Evolutionary conservation across 495 filamentous ascomycete species (phyloP), one percentile per base, ranked within the genome.

Genomic region (Schizothecium vesticola): DNA sequence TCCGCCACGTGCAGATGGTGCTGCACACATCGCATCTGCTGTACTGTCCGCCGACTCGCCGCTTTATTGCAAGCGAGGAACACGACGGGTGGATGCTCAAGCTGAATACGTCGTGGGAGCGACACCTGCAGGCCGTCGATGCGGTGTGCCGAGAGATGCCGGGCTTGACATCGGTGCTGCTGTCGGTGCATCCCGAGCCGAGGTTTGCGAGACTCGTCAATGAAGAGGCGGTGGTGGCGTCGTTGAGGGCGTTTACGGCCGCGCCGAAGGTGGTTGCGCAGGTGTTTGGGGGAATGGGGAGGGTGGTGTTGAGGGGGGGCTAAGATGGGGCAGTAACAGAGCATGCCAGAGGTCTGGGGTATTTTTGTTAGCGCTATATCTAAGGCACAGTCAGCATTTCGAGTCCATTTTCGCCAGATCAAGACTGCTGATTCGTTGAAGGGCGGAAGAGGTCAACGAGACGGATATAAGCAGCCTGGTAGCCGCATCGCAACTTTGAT

Each of bases 1-100:
- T 64, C 36, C 62, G 62, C 23, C 62, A 64, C 36, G 62, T 55
- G 11, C 62, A 64, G 36, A 25, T 64, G 21, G 29, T 64, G 31
- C 22, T 64, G 12, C 43, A 64, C 23, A 16, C 21, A n/a, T 26
- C 23, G 23, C 22, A 59, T 7, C 58, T 16, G 58, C 58, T 59
- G 13, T 59, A 59, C 58, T 24, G 26, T 24, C 58, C 58, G 12
- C 12, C 21, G 7, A 5, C 26, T 59, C 16, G 21, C 58, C 19
- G n/a, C 16, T n/a, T 19, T 16, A 51, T 51, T n/a, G 43, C 43
- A 51, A 51, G 43, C 6, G 43, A 51, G 43, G 43, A 51, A 19
- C 43, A 51, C 19, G 43, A 51, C 43, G 43, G 43, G 43, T 59
- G 58, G 58, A n/a, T 26, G 4, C 62, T 19, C 29, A 22, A 51